A percentile compares a stretch with the other conserved stretches of the same genome.
phyloP scores from a whole-genome alignment of 148 eudicot genomes.

The Amaranthus cruentus region DNA sequence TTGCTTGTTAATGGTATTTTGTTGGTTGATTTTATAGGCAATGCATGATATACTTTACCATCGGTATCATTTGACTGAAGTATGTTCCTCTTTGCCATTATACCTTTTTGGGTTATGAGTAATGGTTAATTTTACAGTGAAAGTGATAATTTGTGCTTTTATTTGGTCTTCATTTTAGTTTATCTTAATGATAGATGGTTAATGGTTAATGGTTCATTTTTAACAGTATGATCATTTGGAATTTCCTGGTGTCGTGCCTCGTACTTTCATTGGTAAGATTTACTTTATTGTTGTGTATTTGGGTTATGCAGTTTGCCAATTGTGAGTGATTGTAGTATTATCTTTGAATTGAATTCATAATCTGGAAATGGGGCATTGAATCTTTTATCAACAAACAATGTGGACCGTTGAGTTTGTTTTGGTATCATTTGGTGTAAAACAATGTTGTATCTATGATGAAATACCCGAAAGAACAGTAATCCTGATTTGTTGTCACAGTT shows the following conservation, averaged over 20 bases:
- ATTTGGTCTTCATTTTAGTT: conserved; percentile 11
- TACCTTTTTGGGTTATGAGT: background rate
- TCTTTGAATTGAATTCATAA: background rate
- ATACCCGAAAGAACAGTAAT: background rate
- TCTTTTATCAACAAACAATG: too few species aligned
- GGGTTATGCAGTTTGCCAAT: background rate
- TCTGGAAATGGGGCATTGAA: too few species aligned
- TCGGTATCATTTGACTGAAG: conserved; percentile 64
- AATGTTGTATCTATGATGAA: background rate
- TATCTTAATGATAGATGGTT: background rate
- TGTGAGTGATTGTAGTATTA: background rate
- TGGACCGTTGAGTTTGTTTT: too few species aligned
- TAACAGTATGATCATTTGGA: conserved; percentile 95
- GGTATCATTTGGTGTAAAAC: too few species aligned
- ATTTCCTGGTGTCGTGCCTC: conserved; percentile 98
- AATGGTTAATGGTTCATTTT: conserved; percentile 2
- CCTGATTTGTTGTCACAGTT: background rate
- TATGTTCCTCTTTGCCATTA: conserved; percentile 26
- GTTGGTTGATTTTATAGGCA: conserved; percentile 44
- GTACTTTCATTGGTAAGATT: conserved; percentile 75
- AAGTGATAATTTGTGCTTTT: background rate
- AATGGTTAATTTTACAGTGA: background rate
- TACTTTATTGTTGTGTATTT: background rate
- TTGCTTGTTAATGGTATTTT: conserved; percentile 7
- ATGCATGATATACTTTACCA: conserved; percentile 92